Evolutionary conservation across 768 basidiomycete species (phyloP).

Genomic region (Suillus paluster): DNA sequence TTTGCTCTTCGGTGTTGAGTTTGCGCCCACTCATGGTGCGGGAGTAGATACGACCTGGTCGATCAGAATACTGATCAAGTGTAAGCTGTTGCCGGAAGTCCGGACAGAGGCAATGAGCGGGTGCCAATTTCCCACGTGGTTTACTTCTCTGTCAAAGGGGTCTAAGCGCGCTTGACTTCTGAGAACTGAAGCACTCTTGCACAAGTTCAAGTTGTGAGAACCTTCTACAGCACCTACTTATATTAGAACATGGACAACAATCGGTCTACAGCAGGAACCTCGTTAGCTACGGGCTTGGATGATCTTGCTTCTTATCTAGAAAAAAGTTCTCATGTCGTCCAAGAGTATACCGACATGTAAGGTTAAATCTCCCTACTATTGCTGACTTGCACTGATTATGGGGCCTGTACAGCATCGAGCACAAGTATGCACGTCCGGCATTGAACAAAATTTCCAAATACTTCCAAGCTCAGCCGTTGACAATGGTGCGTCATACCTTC

Average conservation of each 20-base stretch:
- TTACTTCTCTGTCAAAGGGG: too few relatives aligned
- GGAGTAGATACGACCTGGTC: background rate
- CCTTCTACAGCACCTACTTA: slow-evolving; percentile 1
- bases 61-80: background rate
- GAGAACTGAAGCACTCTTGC: too few relatives aligned
- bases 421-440: slow-evolving; percentile 47
- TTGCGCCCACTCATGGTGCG: slow-evolving; percentile 57
- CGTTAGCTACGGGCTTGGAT: slow-evolving; percentile 17
- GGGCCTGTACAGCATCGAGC: slow-evolving; percentile 50
- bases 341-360: slow-evolving; percentile 34
- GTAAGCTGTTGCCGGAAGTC: too few relatives aligned
- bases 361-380: slow-evolving; percentile 7
- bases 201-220: too few relatives aligned
- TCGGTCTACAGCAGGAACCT: slow-evolving; percentile 2
- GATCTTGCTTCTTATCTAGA: slow-evolving; percentile 33
- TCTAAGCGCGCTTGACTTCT: too few relatives aligned
- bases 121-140: background rate
- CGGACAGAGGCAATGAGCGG: too few relatives aligned
- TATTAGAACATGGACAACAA: slow-evolving; percentile 18
- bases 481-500: slow-evolving; percentile 23
- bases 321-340: slow-evolving; percentile 27
- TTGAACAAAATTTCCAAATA: slow-evolving; percentile 24
- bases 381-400: slow-evolving; percentile 4
- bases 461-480: slow-evolving; percentile 28
- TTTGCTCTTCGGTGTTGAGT: slow-evolving; percentile 47